These are phyloP conservation scores for Schizochytrium sp. DNA, from an alignment of 108 stramenopile genomes.

Conservation along the genomic window DNA sequence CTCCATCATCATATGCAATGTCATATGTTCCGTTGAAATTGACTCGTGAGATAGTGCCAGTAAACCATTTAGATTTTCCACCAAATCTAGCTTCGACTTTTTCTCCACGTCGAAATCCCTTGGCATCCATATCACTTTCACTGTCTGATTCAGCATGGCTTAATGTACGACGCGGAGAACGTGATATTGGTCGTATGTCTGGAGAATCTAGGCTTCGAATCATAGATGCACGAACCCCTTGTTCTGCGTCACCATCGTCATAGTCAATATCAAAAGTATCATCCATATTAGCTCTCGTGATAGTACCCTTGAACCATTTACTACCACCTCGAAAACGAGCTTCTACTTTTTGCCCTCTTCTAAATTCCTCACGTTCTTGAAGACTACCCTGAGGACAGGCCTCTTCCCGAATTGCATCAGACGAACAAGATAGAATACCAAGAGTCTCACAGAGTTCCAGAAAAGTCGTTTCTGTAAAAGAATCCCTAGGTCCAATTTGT, in stretches of 20 bases:
- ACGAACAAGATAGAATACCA: slow-evolving; percentile 64
- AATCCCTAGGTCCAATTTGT: background rate
- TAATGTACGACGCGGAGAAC: no score
- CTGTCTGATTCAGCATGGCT: no score
- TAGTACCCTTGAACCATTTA: slow-evolving; percentile 68
- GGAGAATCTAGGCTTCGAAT: slow-evolving; percentile 24
- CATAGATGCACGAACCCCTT: slow-evolving; percentile 61
- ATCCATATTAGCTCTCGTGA: slow-evolving; percentile 61
- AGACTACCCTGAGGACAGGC: background rate
- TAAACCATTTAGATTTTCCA: slow-evolving; percentile 61
- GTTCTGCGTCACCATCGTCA: slow-evolving; percentile 73
- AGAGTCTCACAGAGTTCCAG: slow-evolving; percentile 10
- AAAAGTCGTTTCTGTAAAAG: background rate
- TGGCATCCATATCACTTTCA: background rate
- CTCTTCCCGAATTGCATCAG: slow-evolving; percentile 65
- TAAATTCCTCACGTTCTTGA: background rate
- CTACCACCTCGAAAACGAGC: background rate
- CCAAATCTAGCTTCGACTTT: background rate
- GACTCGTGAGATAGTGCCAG: slow-evolving; percentile 67
- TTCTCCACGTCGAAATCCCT: background rate
- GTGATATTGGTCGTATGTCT: background rate
- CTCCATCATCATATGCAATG: slow-evolving; percentile 74
- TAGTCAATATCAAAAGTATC: slow-evolving; percentile 71
- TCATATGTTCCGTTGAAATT: slow-evolving; percentile 67
- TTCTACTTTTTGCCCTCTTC: background rate